Conservation (phyloP, 2,329 filamentous ascomycete genomes). For the Talaromyces verruculosus region DNA sequence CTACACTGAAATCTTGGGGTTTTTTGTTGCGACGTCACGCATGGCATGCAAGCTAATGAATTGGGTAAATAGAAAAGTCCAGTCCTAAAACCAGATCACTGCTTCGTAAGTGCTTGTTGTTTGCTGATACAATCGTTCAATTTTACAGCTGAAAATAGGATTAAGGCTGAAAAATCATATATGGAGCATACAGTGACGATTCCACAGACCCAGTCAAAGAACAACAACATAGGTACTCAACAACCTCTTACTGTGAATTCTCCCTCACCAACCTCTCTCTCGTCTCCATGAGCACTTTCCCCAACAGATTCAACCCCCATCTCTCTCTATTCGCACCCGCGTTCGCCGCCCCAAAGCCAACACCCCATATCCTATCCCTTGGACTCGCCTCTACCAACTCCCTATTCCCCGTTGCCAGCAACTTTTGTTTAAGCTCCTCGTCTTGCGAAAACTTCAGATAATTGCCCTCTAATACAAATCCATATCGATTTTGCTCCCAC, state of each 20-base stretch:
- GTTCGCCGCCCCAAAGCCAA: conserved; percentile 34
- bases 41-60: no score
- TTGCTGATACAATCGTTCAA: no score
- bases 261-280: conserved; percentile 29
- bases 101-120: no score
- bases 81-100: no score
- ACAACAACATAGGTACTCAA: neutral
- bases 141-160: no score
- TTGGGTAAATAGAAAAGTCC: no score
- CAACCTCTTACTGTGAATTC: neutral
- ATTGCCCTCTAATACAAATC: conserved; percentile 35
- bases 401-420: conserved; percentile 33
- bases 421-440: conserved; percentile 27
- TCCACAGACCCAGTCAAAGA: neutral
- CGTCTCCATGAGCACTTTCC: conserved; percentile 36
- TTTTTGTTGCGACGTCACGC: neutral
- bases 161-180: no score
- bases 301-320: conserved; percentile 37
- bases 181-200: neutral
- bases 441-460: conserved; percentile 37
- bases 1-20: neutral
- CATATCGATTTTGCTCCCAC: conserved; percentile 31
- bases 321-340: conserved; percentile 30
- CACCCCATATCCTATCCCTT: conserved; percentile 37
- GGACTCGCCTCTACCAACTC: conserved; percentile 39